Evolutionary conservation across 2,329 filamentous ascomycete species (phyloP).

Genomic region (Aspergillus transmontanensis): DNA sequence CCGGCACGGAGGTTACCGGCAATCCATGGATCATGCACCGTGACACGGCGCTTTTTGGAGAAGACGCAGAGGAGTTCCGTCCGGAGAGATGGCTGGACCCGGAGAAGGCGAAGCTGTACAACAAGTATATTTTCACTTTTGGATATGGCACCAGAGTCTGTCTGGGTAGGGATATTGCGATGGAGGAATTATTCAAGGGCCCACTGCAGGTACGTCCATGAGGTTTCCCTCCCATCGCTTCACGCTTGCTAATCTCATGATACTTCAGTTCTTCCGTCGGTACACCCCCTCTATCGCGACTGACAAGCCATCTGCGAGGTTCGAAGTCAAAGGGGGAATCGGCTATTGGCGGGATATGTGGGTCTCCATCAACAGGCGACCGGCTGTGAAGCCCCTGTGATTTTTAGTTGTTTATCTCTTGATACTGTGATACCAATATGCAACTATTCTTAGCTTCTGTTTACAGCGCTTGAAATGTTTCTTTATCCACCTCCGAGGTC

Average conservation of each 20-base stretch:
- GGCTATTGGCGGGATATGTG: conserved; percentile 37
- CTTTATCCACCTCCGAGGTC: not conserved
- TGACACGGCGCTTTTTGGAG: conserved; percentile 44
- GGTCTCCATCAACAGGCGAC: conserved; percentile 33
- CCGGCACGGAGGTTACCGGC: conserved; percentile 49
- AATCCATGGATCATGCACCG: conserved; percentile 54
- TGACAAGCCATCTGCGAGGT: conserved; percentile 30
- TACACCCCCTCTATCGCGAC: conserved; percentile 26
- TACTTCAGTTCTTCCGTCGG: conserved; percentile 33
- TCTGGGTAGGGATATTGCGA: conserved; percentile 53
- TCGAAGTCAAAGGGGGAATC: conserved; percentile 37
- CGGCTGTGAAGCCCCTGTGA: conserved; percentile 11
- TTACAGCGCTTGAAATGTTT: not conserved
- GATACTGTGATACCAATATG: not conserved
- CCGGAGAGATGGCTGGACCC: conserved; percentile 46
- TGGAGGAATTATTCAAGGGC: conserved; percentile 57
- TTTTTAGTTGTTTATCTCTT: conserved; percentile 3
- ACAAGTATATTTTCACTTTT: conserved; percentile 54
- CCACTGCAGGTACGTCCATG: conserved; percentile 31
- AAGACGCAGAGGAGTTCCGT: conserved; percentile 42
- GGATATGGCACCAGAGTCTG: conserved; percentile 54
- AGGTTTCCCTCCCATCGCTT: not conserved
- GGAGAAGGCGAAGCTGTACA: conserved; percentile 45
- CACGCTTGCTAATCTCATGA: not conserved
- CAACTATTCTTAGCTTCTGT: not conserved